Conservation (phyloP, 345 rosid species). For the Linum usitatissimum region DNA sequence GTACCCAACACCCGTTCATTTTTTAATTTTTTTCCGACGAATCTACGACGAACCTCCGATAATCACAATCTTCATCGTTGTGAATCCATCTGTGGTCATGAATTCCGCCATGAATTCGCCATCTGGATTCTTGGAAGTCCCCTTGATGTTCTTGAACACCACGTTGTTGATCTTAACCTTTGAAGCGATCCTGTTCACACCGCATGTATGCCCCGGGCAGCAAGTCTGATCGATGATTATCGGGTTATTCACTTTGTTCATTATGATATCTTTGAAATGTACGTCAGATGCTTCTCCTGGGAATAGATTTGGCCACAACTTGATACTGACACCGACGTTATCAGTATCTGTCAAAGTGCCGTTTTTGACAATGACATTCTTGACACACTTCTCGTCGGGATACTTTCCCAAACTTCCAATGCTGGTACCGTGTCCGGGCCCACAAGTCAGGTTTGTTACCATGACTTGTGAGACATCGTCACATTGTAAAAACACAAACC, state of each 20-base stretch:
- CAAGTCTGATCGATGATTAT: conserved; percentile 35
- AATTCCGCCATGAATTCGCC: too few species aligned
- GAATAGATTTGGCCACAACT: conserved; percentile 42
- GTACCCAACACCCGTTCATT: too few species aligned
- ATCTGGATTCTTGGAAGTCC: conserved; percentile 13
- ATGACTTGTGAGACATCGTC: conserved; percentile 30
- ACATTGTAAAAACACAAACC: too few species aligned
- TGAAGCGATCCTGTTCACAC: conserved; percentile 15
- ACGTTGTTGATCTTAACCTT: conserved; percentile 13
- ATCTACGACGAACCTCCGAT: too few species aligned
- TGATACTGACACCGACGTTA: conserved; percentile 21
- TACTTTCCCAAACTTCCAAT: conserved; percentile 28
- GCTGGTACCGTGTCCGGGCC: conserved; percentile 66
- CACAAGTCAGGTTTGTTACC: conserved; percentile 51
- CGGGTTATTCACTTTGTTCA: conserved; percentile 25
- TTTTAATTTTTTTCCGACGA: too few species aligned
- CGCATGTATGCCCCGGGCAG: conserved; percentile 27
- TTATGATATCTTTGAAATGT: conserved; percentile 25
- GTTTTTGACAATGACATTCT: conserved; percentile 21
- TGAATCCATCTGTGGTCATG: too few species aligned
- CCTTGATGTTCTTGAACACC: conserved; percentile 21
- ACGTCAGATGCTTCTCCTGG: conserved; percentile 18
- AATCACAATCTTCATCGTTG: too few species aligned
- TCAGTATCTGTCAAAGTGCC: conserved; percentile 23
- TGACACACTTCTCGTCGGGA: conserved; percentile 25